Conservation (phyloP, 2,329 filamentous ascomycete species). For the Exophiala phaeomuriformis region DNA sequence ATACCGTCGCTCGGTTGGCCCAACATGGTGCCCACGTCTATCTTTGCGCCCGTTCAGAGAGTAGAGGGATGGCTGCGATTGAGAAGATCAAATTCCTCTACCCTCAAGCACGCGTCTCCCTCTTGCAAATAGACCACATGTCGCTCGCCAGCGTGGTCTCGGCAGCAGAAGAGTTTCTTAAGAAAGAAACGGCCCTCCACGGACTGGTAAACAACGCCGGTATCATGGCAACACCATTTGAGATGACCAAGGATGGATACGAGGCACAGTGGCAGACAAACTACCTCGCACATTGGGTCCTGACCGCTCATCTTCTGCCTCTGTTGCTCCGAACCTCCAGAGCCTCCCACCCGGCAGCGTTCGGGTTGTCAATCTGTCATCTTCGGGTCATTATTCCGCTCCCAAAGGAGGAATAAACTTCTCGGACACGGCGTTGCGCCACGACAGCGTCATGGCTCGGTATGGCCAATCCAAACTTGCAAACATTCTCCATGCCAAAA, state of each 20-base stretch:
- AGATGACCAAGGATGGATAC: constrained; percentile 33
- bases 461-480: constrained; percentile 48
- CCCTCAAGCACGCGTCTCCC: constrained; percentile 28
- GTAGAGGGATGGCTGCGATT: constrained; percentile 32
- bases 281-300: constrained; percentile 40
- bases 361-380: constrained; percentile 39
- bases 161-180: constrained; percentile 33
- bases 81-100: constrained; percentile 31
- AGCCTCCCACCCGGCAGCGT: constrained; percentile 33
- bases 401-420: constrained; percentile 33
- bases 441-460: constrained; percentile 31
- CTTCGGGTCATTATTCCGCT: constrained; percentile 26
- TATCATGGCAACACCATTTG: constrained; percentile 29
- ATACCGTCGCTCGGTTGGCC: constrained; percentile 39
- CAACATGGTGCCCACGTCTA: constrained; percentile 41
- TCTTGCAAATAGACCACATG: constrained; percentile 31
- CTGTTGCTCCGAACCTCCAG: constrained; percentile 28
- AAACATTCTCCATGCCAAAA: constrained; percentile 42
- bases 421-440: constrained; percentile 27
- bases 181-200: constrained; percentile 29
- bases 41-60: constrained; percentile 36
- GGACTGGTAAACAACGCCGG: constrained; percentile 28
- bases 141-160: constrained; percentile 40
- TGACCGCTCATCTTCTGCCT: constrained; percentile 37
- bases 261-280: constrained; percentile 41